A percentile compares a stretch with the other conserved stretches of the same genome.
Conservation (phyloP, 2,329 filamentous ascomycete species). For the Colletotrichum sp. region DNA sequence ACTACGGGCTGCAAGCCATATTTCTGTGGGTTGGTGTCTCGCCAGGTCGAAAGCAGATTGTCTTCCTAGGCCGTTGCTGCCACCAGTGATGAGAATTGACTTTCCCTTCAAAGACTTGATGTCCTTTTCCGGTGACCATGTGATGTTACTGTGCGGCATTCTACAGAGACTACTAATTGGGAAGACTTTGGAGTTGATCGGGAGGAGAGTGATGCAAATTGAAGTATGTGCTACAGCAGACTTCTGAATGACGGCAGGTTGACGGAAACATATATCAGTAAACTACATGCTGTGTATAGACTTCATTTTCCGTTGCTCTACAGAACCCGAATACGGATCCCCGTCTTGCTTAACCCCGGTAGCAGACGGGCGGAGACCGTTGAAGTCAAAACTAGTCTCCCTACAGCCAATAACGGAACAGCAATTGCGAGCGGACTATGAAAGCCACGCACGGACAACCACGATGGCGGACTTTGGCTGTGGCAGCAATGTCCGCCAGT, state of each 20-base stretch:
- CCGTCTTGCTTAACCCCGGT: background rate
- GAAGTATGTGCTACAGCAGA: background rate
- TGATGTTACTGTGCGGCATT: background rate
- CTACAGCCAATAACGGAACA: background rate
- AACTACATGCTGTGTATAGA: background rate
- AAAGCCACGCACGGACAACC: background rate
- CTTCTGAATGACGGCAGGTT: background rate
- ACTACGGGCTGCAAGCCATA: constrained; percentile 58
- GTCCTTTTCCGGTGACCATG: constrained; percentile 23
- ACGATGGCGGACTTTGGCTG: background rate
- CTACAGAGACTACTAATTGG: background rate
- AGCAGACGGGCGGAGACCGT: background rate
- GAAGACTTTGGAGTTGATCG: background rate
- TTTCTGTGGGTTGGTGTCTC: constrained; percentile 51
- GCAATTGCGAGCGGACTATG: background rate
- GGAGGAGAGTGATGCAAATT: background rate
- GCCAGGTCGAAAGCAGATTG: background rate
- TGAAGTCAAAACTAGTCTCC: background rate
- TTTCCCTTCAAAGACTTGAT: constrained; percentile 50
- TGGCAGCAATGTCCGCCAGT: background rate
- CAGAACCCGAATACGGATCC: background rate
- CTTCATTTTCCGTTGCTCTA: background rate
- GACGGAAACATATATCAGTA: background rate
- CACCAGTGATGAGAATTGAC: constrained; percentile 52
- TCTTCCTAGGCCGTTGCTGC: constrained; percentile 27